Evolutionary conservation across 2,329 filamentous ascomycete species (phyloP), one percentile per base, ranked within the genome.

Genomic region (Epichloe gansuensis): DNA sequence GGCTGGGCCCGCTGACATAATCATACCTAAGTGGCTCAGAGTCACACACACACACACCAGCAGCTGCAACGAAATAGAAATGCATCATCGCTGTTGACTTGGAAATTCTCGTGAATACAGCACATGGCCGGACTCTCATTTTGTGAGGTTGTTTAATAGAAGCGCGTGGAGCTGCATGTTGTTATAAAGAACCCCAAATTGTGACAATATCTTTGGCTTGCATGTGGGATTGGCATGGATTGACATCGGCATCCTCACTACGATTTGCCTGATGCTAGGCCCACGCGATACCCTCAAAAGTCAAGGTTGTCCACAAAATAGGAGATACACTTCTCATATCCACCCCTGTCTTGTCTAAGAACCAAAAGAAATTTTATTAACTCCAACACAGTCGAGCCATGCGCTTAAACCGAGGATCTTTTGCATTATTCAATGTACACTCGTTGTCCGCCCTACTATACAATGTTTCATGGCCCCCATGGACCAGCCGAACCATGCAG

Each of bases 1-100:
- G 34, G 44, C 48, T 39, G 4, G 31, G 31, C 11, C 11, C 41
- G 52, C 48, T 54, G 48, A 54, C 52, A 44, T 54, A 54, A 54
- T 43, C 52, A 41, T 39, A 21, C 34, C 37, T 37, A 15, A 25
- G 23, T 35, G 48, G 21, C 41, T 23, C 23, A 21, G 17, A 23
- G 6, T 31, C 48, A 0, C 47, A 28, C 5, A 15, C 47, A 28
- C 5, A 15, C 37, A 38, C 31, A 42, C 2, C 2, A 13, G 12
- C 8, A 7, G 21, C 8, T 8, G 48, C 41, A 50, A 47, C 4
- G 5, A 35, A 21, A n/a, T 23, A 11, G 4, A n/a, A n/a, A 21
- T 12, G 37, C n/a, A 34, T 49, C n/a, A 34, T 49, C 39, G 31
- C n/a, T 5, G 12, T 13, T 11, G 25, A 8, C 3, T 5, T 45